Base-by-base conservation (phyloP, 345 rosid genomes). In the Euclidium syriacum region DNA sequence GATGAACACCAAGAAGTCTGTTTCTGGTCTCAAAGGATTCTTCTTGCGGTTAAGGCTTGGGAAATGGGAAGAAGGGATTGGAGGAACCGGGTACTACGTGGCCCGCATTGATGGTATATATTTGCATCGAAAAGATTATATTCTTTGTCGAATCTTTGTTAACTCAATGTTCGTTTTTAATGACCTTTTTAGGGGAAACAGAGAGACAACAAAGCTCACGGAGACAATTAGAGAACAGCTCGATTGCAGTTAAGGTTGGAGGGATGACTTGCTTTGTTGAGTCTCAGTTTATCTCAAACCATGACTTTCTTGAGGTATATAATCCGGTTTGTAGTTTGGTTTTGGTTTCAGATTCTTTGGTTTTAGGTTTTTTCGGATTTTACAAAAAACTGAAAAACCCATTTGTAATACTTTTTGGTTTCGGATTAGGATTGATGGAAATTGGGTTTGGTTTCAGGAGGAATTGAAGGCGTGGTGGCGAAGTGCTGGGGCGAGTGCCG, bases 401-500 rank as follows among this genome's bases (percentile, higher is more conserved):
- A n/a, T n/a, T n/a, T n/a, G n/a, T n/a, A n/a, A n/a, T n/a, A n/a
- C n/a, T n/a, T n/a, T n/a, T n/a, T n/a, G n/a, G n/a, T n/a, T n/a
- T n/a, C n/a, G n/a, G n/a, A n/a, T n/a, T n/a, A n/a, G n/a, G n/a
- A n/a, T n/a, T n/a, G n/a, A n/a, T n/a, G n/a, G n/a, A n/a, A n/a
- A n/a, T n/a, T n/a, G n/a, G n/a, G n/a, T n/a, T n/a, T n/a, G n/a
- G n/a, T n/a, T n/a, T n/a, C n/a, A 86, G 96, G 91, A 89, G 14
- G 96, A 92, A 82, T 79, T 92, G n/a, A 75, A 67, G 64, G 81
- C 80, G n/a, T 92, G 98, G 95, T 83, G 88, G 86, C 26, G 19
- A 3, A 74, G 64, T 3, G 71, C 72, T 10, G 25, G 32, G 4
- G 77, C 36, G 67, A 57, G 49, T 5, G 75, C 78, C 4, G 69